Evolutionary conservation across 2,329 filamentous ascomycete species (phyloP).

Genomic region (Neofusicoccum ribis): DNA sequence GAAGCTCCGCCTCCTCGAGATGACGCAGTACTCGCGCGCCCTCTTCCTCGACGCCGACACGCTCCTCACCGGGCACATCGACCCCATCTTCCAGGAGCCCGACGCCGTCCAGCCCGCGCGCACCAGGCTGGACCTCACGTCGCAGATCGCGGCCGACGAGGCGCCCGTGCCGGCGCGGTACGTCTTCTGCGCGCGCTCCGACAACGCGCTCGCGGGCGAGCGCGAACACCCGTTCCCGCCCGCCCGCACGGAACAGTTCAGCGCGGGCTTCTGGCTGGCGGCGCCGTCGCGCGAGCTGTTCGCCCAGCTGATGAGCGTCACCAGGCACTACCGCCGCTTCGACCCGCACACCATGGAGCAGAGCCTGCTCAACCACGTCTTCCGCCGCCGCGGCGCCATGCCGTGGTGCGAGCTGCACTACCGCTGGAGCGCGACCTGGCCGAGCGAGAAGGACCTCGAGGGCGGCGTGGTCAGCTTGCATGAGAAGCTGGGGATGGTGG

Average conservation of each 20-base stretch:
- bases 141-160: constrained; percentile 33
- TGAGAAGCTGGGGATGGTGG: constrained; percentile 32
- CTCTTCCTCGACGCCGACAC: constrained; percentile 50
- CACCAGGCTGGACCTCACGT: constrained; percentile 23
- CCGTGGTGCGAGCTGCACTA: constrained; percentile 43
- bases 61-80: constrained; percentile 37
- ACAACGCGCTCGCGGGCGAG: constrained; percentile 35
- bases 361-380: constrained; percentile 48
- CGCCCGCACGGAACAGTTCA: constrained; percentile 35
- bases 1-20: constrained; percentile 45
- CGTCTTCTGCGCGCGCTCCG: constrained; percentile 35
- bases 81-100: constrained; percentile 41
- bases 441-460: constrained; percentile 35
- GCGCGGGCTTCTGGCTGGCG: constrained; percentile 45
- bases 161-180: constrained; percentile 39
- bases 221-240: constrained; percentile 37
- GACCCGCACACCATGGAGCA: constrained; percentile 44
- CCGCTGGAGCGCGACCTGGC: constrained; percentile 44
- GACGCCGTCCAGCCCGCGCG: constrained; percentile 22
- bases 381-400: constrained; percentile 43
- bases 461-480: constrained; percentile 39
- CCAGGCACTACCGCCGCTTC: constrained; percentile 39
- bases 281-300: constrained; percentile 42
- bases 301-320: constrained; percentile 41
- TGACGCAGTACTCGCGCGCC: constrained; percentile 44